Evolutionary conservation across 2,329 filamentous ascomycete genomes (phyloP).

Genomic region (Fusarium sp.): DNA sequence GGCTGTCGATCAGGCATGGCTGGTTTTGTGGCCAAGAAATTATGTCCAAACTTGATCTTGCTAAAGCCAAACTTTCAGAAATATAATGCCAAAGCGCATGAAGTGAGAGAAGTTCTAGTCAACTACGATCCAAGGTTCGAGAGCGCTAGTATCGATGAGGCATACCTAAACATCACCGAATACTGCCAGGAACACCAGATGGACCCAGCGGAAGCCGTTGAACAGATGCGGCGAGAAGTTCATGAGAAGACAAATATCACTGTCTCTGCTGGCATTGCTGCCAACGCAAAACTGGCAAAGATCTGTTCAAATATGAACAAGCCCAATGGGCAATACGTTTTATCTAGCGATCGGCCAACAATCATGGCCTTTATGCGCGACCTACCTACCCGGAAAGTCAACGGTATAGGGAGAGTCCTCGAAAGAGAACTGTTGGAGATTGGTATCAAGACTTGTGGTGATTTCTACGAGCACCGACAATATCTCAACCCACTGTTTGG

Average conservation of each 20-base stretch:
- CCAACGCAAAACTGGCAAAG: constrained; percentile 93
- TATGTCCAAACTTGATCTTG: constrained; percentile 87
- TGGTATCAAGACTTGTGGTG: constrained; percentile 87
- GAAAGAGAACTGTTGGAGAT: constrained; percentile 91
- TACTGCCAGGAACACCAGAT: constrained; percentile 80
- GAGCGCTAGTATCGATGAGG: constrained; percentile 94
- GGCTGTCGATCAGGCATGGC: constrained; percentile 97
- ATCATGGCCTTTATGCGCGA: constrained; percentile 89
- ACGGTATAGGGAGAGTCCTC: constrained; percentile 93
- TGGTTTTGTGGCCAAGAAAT: constrained; percentile 91
- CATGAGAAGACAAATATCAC: constrained; percentile 83
- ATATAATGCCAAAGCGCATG: constrained; percentile 88
- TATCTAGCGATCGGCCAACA: constrained; percentile 76
- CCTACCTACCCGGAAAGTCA: constrained; percentile 89
- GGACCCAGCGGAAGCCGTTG: constrained; percentile 77
- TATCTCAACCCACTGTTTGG: constrained; percentile 84
- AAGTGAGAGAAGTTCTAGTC: constrained; percentile 83
- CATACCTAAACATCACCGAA: constrained; percentile 92
- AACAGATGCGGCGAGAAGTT: constrained; percentile 82
- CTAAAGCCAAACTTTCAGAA: constrained; percentile 90
- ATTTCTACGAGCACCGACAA: constrained; percentile 82
- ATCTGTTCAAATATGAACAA: constrained; percentile 97
- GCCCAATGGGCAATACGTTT: constrained; percentile 88
- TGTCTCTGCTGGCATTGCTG: constrained; percentile 92
- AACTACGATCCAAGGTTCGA: constrained; percentile 94